Base-by-base conservation (phyloP, 1,284 basidiomycete species). In the Tilletia indica region DNA sequence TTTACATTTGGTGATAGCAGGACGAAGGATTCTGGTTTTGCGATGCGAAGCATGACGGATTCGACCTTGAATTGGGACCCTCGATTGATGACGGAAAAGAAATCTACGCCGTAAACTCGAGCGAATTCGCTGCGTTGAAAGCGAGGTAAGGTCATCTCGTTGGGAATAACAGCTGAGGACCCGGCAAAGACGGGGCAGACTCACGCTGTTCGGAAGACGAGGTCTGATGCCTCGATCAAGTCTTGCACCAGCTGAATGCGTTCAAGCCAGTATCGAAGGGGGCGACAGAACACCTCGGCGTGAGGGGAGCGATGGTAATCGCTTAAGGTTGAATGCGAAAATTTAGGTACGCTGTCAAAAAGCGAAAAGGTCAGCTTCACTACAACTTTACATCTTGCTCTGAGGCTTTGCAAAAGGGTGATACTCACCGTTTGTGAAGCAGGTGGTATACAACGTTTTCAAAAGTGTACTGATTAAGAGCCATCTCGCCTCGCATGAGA, bases 21-120 rank as follows among this genome's bases (percentile, higher is more conserved):
- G n/a, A 84, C 72, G 54, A 78, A 83, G 63, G 89, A 93, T 83
- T 98, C 96, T 0, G 95, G 94, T 85, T 99, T 99, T n/a, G 93
- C 93, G 68, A 99, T 94, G 34, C 94, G 90, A 84, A 97, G 94
- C 91, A 99, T 91, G 86, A 99, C 96, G 0, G 94, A 94, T 86
- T 99, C 96, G 25, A 99, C 96, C 86, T 98, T 98, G 87, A 94
- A 98, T 80, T 99, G 96, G 2, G 93, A 96, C 0, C 96, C 96
- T 42, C 97, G 89, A 76, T 90, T 94, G 72, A 97, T 89, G 58
- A 98, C 95, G 0, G 94, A 97, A 82, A 92, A 93, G 84, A 98
- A 98, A 85, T 99, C 96, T 67, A 99, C 91, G 0, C 96, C 96
- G 78, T 97, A 97, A 14, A 98, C 93, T 14, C 96, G 90, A 21